Percentiles rank a stretch among this genome's conserved stretches.
These are phyloP conservation scores for Citrus sinensis DNA, from an alignment of 345 rosid genomes.

Conservation along the genomic window DVS_A1.0 CM039166.1:25263001-25263500, in stretches of 20 bases:
- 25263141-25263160: constrained; percentile 35
- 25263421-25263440: constrained; percentile 26
- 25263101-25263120: constrained; percentile 26
- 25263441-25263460: constrained; percentile 27
- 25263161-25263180: constrained; percentile 37
- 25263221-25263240: constrained; percentile 16
- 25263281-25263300: constrained; percentile 22
- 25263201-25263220: constrained; percentile 22
- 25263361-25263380: constrained; percentile 22
- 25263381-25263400: constrained; percentile 26
- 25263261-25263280: constrained; percentile 30
- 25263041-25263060: constrained; percentile 62
- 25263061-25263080: constrained; percentile 31
- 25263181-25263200: constrained; percentile 30
- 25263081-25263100: constrained; percentile 16
- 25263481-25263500: constrained; percentile 48
- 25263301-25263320: constrained; percentile 34
- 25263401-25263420: constrained; percentile 27
- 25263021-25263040: constrained; percentile 25
- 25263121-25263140: constrained; percentile 20
- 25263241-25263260: constrained; percentile 19
- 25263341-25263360: constrained; percentile 22
- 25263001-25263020: constrained; percentile 36
- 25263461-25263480: constrained; percentile 33
- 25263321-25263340: constrained; percentile 31